Base-by-base conservation (phyloP, 345 rosid genomes). In the Boechera stricta region DNA sequence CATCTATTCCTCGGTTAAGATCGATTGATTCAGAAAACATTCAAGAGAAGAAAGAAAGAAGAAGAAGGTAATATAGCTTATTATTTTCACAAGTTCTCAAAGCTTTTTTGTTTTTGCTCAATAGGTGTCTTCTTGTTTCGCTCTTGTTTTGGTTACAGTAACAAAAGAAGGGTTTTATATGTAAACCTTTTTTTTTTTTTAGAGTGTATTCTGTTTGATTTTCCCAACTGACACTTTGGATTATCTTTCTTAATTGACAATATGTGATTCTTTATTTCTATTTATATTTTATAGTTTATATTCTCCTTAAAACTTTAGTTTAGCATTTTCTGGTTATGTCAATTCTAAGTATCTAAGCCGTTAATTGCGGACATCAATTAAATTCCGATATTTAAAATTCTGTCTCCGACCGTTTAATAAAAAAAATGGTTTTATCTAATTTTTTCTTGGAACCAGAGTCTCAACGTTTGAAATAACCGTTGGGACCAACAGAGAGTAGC, bases 1-100 rank as follows among this genome's bases (percentile, higher is more conserved):
- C 75, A 90, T 90, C 81, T 90, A 90, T 77, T 90, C 96, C 10
- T 90, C 96, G 6, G 96, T 90, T 68, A 90, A 90, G 82, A 90
- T 90, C 33, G 96, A 90, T 71, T 90, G 78, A 79, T 57, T 67
- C 26, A 39, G 21, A 38, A 61, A 72, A 56, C 49, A 47, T 33
- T 65, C 36, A 65, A 74, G 66, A 61, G 35, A 10, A 59, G 16
- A 67, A 21, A 35, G 29, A 57, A 29, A 54, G 13, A 38, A 55
- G 41, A 45, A 71, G 49, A 63, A 42, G 77, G 71, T 64, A 73
- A 64, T 42, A 73, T 73, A 73, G 77, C 13, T 58, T 3, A 73
- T 62, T 65, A 64, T 64, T 58, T 73, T 55, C 65, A 44, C 64
- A 64, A 62, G 77, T 39, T 10, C 42, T 10, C 10, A 39, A 39